Conservation (phyloP, 148 eudicot species). For the Heliosperma pusillum region DNA sequence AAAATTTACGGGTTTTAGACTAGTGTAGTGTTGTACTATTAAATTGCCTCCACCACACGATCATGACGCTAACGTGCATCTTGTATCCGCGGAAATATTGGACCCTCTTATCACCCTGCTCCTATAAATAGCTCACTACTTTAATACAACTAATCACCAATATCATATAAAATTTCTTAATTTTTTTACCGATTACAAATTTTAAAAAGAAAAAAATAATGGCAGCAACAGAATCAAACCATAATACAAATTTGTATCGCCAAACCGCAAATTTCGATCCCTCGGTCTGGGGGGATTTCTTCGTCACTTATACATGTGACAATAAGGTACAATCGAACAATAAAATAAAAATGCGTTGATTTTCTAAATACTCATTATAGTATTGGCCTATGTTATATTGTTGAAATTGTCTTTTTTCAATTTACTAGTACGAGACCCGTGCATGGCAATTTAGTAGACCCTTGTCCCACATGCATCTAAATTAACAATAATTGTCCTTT, state of each 20-base stretch:
- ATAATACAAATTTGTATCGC: neutral
- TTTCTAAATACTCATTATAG: too few relatives aligned
- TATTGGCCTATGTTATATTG: too few relatives aligned
- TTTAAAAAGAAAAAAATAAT: too few relatives aligned
- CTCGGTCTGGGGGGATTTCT: slow-evolving; percentile 6
- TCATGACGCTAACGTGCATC: too few relatives aligned
- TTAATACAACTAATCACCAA: neutral
- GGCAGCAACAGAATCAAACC: neutral
- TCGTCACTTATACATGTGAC: slow-evolving; percentile 1
- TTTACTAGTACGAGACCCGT: too few relatives aligned
- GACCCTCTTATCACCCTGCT: neutral
- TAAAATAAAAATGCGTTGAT: neutral
- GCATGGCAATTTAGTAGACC: too few relatives aligned
- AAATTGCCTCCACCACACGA: too few relatives aligned
- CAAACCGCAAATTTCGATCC: neutral
- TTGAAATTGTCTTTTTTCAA: neutral
- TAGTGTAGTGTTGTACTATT: too few relatives aligned
- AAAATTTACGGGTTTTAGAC: too few relatives aligned
- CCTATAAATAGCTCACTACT: neutral
- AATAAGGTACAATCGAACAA: neutral
- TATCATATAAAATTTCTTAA: neutral
- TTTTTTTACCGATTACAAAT: too few relatives aligned
- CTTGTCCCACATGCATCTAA: neutral
- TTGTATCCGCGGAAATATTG: neutral
- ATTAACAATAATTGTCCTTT: neutral